phyloP scores from a whole-genome alignment of 1,284 basidiomycete species.

The Volvariella surrecta region DNA sequence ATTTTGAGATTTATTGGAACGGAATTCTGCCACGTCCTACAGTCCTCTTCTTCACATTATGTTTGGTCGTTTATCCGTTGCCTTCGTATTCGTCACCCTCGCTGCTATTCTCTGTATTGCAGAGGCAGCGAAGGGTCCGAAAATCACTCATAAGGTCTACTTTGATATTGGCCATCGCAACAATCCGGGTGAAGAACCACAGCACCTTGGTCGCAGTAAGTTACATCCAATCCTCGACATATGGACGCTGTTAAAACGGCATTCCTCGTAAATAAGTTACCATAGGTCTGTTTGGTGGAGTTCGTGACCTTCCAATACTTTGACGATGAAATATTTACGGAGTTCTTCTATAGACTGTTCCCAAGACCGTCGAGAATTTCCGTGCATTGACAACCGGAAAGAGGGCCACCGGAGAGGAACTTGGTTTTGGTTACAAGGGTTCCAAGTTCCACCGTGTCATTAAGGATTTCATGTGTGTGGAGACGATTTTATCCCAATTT shows the following conservation, averaged over 20 bases:
- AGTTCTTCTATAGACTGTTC: conserved; percentile 65
- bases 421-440: conserved; percentile 83
- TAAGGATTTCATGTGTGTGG: conserved; percentile 86
- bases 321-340: background rate
- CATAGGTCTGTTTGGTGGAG: conserved; percentile 82
- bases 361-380: conserved; percentile 99
- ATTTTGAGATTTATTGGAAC: background rate
- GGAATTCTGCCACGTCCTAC: conserved; percentile 15
- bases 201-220: conserved; percentile 74
- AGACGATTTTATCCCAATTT: background rate
- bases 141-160: conserved; percentile 87
- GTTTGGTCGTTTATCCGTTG: conserved; percentile 54
- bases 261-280: conserved; percentile 40
- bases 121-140: conserved; percentile 74
- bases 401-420: conserved; percentile 68
- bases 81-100: conserved; percentile 55
- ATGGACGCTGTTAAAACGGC: background rate
- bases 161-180: conserved; percentile 92
- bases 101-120: conserved; percentile 63
- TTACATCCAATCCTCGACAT: conserved; percentile 15
- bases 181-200: too few relatives aligned
- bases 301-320: conserved; percentile 19
- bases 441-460: conserved; percentile 98
- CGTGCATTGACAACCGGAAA: conserved; percentile 75
- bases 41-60: conserved; percentile 27